Conservation (phyloP, 192 early-diverging fungal species). For the Entrophospora sp. region DNA sequence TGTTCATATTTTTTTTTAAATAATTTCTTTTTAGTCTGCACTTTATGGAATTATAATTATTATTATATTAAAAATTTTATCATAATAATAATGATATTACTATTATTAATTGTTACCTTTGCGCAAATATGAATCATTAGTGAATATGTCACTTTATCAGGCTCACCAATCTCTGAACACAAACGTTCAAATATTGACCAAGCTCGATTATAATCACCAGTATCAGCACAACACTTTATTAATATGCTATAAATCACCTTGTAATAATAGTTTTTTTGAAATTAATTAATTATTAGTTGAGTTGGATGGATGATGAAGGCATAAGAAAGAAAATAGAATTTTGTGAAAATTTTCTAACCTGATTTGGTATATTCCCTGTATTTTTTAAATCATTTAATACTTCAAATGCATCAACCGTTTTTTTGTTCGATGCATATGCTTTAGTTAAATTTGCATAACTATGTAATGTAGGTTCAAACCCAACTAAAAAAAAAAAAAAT, state of each 20-base stretch:
- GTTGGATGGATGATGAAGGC: no score
- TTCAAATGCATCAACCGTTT: constrained; percentile 65
- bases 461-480: constrained; percentile 43
- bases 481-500: background rate
- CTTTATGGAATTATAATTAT: no score
- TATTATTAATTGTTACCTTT: no score
- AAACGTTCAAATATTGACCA: constrained; percentile 89
- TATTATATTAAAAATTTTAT: no score
- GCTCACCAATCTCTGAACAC: constrained; percentile 64
- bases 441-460: constrained; percentile 68
- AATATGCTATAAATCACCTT: no score
- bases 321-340: no score
- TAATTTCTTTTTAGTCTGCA: no score
- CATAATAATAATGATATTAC: no score
- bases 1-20: no score
- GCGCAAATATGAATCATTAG: constrained; percentile 92
- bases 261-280: constrained; percentile 71
- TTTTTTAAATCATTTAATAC: constrained; percentile 72
- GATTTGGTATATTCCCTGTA: constrained; percentile 40
- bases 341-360: constrained; percentile 12
- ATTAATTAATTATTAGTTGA: no score
- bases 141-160: constrained; percentile 71
- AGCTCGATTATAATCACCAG: constrained; percentile 63
- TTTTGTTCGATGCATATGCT: constrained; percentile 44
- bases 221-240: constrained; percentile 72